Evolutionary conservation across 78 protist species (phyloP).

Genomic region (Chrysochromulina parva): DNA sequence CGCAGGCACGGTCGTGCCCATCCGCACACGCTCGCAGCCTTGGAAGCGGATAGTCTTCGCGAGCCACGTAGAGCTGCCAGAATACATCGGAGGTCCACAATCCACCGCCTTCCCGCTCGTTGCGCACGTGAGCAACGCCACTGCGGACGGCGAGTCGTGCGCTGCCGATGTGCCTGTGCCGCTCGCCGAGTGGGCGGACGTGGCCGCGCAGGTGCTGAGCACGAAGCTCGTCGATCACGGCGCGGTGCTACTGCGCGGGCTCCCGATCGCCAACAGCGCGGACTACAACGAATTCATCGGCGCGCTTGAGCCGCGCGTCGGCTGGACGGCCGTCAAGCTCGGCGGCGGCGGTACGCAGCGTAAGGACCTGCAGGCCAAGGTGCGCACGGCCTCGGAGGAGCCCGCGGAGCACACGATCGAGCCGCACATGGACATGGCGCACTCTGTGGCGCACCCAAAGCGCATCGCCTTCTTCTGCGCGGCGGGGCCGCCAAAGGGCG

Average conservation of each 20-base stretch:
- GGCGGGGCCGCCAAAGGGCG: background rate
- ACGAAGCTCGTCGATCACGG: background rate
- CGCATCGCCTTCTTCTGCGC: background rate
- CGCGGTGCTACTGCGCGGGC: background rate
- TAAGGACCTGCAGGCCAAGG: background rate
- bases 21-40: no score
- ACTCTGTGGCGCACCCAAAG: background rate
- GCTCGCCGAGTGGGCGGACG: background rate
- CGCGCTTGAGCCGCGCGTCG: background rate
- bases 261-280: background rate
- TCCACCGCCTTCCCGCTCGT: no score
- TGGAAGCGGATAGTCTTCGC: no score
- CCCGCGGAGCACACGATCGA: background rate
- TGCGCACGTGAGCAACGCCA: no score
- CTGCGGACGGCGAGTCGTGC: background rate
- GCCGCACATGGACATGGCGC: background rate
- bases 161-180: background rate
- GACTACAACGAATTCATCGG: background rate
- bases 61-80: no score
- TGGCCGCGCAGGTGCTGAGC: no score
- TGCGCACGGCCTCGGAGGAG: background rate
- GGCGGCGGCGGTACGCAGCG: slow-evolving; percentile 1
- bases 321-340: background rate
- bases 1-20: no score
- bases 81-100: no score